Evolutionary conservation across 2,329 filamentous ascomycete species (phyloP).

Genomic region (Phoma sp.): DNA sequence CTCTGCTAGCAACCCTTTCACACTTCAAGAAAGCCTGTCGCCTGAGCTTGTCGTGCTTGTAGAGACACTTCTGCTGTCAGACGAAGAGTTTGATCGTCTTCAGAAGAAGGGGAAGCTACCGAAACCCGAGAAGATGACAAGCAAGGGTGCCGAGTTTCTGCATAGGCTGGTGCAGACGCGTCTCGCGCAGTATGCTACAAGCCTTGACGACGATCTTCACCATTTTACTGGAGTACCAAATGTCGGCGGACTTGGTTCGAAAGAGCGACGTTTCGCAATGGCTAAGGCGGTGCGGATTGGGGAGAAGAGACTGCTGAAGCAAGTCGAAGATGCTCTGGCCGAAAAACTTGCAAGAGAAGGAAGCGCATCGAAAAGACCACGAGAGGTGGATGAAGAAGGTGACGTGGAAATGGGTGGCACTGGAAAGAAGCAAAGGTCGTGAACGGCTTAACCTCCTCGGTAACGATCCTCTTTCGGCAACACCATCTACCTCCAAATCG

Average conservation of each 20-base stretch:
- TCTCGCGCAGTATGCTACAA: conserved; percentile 61
- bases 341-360: conserved; percentile 42
- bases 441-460: not conserved
- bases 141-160: conserved; percentile 51
- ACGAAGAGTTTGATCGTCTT: conserved; percentile 52
- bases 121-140: conserved; percentile 52
- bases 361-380: conserved; percentile 32
- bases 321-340: conserved; percentile 54
- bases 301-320: conserved; percentile 72
- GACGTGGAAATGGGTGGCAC: conserved; percentile 36
- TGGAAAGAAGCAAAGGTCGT: conserved; percentile 38
- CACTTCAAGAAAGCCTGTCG: conserved; percentile 47
- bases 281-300: conserved; percentile 73
- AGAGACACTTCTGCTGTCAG: conserved; percentile 54
- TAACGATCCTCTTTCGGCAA: too few relatives aligned
- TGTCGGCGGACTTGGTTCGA: conserved; percentile 10
- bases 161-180: conserved; percentile 50
- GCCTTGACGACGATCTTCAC: conserved; percentile 61
- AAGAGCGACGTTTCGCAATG: conserved; percentile 57
- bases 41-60: conserved; percentile 54
- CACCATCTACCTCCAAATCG: not conserved
- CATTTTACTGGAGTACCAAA: conserved; percentile 52
- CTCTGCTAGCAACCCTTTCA: conserved; percentile 40
- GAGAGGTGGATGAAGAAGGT: conserved; percentile 35
- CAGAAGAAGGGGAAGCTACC: conserved; percentile 53